Evolutionary conservation across 768 basidiomycete species (phyloP).

Genomic region (Omphalotus guepiniiformis): DNA sequence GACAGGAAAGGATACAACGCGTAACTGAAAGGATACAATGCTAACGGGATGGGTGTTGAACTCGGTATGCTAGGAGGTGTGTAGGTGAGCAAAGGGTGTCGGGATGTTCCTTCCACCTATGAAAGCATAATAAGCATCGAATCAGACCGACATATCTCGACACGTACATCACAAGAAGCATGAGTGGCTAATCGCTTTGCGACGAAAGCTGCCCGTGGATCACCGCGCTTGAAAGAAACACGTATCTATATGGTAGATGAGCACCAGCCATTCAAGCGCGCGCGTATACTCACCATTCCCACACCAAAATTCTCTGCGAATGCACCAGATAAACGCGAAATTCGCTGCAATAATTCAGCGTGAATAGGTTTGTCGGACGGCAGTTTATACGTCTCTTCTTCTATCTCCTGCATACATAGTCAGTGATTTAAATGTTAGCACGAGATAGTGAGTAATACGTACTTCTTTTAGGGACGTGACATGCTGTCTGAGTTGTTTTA

Average conservation of each 20-base stretch:
- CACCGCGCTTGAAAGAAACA: conserved; percentile 43
- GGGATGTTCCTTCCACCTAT: conserved; percentile 9
- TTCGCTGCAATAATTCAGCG: conserved; percentile 47
- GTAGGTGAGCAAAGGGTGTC: conserved; percentile 20
- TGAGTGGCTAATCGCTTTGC: conserved; percentile 54
- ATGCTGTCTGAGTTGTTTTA: conserved; percentile 45
- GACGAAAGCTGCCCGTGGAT: conserved; percentile 30
- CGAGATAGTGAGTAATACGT: conserved; percentile 15
- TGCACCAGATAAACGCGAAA: conserved; percentile 67
- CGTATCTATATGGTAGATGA: conserved; percentile 39
- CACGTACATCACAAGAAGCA: conserved; percentile 47
- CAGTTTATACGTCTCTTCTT: conserved; percentile 33
- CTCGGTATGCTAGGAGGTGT: conserved; percentile 24
- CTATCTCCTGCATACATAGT: conserved; percentile 30
- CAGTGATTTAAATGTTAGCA: neutral
- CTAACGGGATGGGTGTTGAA: conserved; percentile 19
- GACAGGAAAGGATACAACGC: conserved; percentile 67
- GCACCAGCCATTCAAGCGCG: neutral
- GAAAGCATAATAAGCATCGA: neutral
- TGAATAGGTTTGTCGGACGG: conserved; percentile 41
- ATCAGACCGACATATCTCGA: neutral
- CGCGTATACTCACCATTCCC: conserved; percentile 36
- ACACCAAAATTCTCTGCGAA: conserved; percentile 51
- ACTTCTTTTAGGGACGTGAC: conserved; percentile 50
- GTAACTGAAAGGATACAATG: conserved; percentile 38